Evolutionary conservation across 2,329 filamentous ascomycete species (phyloP).

Genomic region (Claviceps arundinis): DNA sequence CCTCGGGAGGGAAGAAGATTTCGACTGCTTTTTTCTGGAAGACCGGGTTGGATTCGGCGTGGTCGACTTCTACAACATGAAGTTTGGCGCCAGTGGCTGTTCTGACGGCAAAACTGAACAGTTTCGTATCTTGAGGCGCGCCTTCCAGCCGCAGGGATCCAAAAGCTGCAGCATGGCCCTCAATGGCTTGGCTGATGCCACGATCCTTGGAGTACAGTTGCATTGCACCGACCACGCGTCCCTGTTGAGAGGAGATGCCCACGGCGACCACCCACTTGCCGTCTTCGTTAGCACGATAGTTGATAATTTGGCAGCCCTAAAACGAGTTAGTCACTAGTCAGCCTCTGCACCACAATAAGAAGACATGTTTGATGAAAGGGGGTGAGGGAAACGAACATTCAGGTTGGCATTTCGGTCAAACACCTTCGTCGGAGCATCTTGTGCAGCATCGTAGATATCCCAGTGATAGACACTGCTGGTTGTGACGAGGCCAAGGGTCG

Average conservation of each 20-base stretch:
- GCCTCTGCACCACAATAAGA: not conserved
- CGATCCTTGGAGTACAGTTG: constrained; percentile 94
- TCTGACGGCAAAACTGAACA: constrained; percentile 93
- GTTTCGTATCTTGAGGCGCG: constrained; percentile 78
- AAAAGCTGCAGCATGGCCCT: constrained; percentile 92
- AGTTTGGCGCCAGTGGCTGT: constrained; percentile 84
- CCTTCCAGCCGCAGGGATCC: constrained; percentile 81
- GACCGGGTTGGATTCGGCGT: constrained; percentile 72
- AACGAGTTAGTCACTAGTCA: constrained; percentile 4
- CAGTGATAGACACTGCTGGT: constrained; percentile 90
- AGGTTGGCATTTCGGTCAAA: constrained; percentile 93
- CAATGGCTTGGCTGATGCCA: constrained; percentile 94
- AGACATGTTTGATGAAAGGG: not conserved
- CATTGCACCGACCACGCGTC: constrained; percentile 89
- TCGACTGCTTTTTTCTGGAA: constrained; percentile 96
- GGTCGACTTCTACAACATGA: constrained; percentile 95
- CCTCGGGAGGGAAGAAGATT: constrained; percentile 93
- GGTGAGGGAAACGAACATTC: constrained; percentile 41
- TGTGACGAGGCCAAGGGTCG: constrained; percentile 77
- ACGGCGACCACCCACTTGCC: constrained; percentile 98
- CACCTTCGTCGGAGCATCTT: constrained; percentile 71
- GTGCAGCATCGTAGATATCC: constrained; percentile 82
- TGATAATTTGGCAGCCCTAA: constrained; percentile 96
- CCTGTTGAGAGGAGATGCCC: constrained; percentile 86
- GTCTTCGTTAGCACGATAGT: constrained; percentile 91